Percentiles rank a stretch among this genome's conserved stretches.
These are phyloP conservation scores for Mesotaenium endlicherianum DNA, from an alignment of 139 green algal species.

Conservation along the genomic window DNA sequence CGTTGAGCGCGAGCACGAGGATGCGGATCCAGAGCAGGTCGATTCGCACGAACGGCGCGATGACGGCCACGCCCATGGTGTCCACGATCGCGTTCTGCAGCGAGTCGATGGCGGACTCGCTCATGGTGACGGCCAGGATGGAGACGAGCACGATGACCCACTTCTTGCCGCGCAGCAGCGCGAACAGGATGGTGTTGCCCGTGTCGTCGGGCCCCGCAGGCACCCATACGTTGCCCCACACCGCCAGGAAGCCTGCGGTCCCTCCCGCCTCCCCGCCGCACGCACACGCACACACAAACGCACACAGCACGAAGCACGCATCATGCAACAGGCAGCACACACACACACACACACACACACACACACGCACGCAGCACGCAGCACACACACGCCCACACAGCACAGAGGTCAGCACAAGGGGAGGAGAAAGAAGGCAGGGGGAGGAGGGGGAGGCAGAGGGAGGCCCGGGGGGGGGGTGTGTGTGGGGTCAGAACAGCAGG, in stretches of 20 bases:
- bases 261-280: neutral
- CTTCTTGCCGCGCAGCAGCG: constrained; percentile 38
- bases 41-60: constrained; percentile 4
- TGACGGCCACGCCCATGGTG: constrained; percentile 50
- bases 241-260: constrained; percentile 67
- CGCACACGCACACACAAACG: neutral
- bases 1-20: constrained; percentile 70
- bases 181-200: constrained; percentile 49
- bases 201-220: neutral
- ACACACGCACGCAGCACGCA: too few species aligned
- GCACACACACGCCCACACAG: too few species aligned
- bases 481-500: neutral
- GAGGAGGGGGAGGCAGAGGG: neutral
- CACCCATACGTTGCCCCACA: constrained; percentile 60
- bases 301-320: neutral
- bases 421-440: too few species aligned
- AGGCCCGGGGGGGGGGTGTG: neutral
- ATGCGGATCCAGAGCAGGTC: constrained; percentile 52
- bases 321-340: neutral
- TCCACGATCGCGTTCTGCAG: constrained; percentile 58
- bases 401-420: too few species aligned
- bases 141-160: constrained; percentile 64
- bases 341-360: too few species aligned
- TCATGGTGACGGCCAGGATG: constrained; percentile 72
- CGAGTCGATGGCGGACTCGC: constrained; percentile 68